These are phyloP conservation scores for Parathielavia hyrcaniae DNA, from an alignment of 495 filamentous ascomycete species.

Conservation along the genomic window DNA sequence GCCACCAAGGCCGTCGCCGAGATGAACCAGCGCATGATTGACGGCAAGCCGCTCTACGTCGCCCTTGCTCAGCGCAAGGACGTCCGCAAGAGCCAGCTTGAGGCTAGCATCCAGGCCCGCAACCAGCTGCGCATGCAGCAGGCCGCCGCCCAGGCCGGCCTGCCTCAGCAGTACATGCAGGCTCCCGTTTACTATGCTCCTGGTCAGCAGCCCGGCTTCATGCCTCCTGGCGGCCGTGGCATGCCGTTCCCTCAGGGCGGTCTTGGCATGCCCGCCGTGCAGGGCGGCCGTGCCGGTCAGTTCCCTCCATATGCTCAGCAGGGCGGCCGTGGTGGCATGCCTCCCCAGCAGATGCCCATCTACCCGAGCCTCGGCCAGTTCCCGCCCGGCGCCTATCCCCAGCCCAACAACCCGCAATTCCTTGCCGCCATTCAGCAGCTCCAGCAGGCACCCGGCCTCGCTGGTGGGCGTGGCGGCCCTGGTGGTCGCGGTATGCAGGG, in stretches of 20 bases:
- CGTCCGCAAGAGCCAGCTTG: constrained; percentile 95
- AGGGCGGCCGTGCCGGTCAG: constrained; percentile 75
- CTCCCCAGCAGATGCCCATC: constrained; percentile 72
- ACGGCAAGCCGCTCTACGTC: constrained; percentile 95
- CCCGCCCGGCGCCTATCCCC: constrained; percentile 54
- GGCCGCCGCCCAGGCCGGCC: constrained; percentile 83
- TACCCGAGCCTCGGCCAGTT: constrained; percentile 66
- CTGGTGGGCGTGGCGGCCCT: constrained; percentile 63
- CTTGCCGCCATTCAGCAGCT: constrained; percentile 63
- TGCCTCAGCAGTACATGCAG: constrained; percentile 81
- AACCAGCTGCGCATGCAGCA: constrained; percentile 98
- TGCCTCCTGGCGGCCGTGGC: constrained; percentile 69
- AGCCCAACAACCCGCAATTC: constrained; percentile 48
- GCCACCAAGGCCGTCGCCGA: constrained; percentile 98
- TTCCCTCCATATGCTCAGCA: constrained; percentile 79
- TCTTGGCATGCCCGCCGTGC: constrained; percentile 75
- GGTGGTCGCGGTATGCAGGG: constrained; percentile 69
- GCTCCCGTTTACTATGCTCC: constrained; percentile 82
- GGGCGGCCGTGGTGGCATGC: constrained; percentile 71
- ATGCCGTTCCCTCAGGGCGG: constrained; percentile 81
- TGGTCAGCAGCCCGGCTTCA: constrained; percentile 70
- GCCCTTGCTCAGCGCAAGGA: constrained; percentile 98
- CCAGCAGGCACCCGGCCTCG: constrained; percentile 58
- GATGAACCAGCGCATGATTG: constrained; percentile 99
- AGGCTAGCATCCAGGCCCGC: constrained; percentile 97